Evolutionary conservation across 164 flowering plant species (phyloP).

Genomic region (Vitis riparia): DNA sequence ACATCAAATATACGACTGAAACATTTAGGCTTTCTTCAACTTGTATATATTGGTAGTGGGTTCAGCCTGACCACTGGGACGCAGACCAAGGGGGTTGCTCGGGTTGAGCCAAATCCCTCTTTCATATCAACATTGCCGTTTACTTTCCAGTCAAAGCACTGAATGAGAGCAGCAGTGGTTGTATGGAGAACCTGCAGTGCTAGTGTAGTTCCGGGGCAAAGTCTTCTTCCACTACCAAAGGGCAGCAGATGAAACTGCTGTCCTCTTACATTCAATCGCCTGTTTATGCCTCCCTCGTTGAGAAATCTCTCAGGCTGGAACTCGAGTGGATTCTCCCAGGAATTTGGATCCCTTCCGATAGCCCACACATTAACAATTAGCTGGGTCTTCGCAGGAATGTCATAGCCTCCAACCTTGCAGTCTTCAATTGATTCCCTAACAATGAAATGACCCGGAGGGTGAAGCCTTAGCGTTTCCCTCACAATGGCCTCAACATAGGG

Average conservation of each 20-base stretch:
- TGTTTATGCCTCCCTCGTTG: conserved; percentile 9
- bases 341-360: conserved; percentile 52
- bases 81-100: too few relatives aligned
- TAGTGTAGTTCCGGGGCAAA: conserved; percentile 44
- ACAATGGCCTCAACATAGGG: conserved; percentile 22
- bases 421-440: conserved; percentile 32
- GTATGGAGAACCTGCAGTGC: conserved; percentile 37
- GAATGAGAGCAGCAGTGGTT: conserved; percentile 42
- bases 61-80: too few relatives aligned
- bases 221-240: conserved; percentile 50
- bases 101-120: too few relatives aligned
- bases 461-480: conserved; percentile 58
- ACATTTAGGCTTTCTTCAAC: too few relatives aligned
- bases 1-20: too few relatives aligned
- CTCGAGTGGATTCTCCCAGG: conserved; percentile 54
- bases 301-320: conserved; percentile 65
- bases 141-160: conserved; percentile 51
- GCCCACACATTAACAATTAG: conserved; percentile 55
- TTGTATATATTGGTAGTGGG: too few relatives aligned
- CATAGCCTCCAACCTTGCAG: conserved; percentile 37
- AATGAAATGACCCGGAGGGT: conserved; percentile 53
- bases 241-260: conserved; percentile 30
- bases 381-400: conserved; percentile 44
- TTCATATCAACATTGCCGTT: too few relatives aligned
- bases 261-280: conserved; percentile 22